A percentile compares a stretch with the other conserved stretches of the same genome.
These are phyloP conservation scores for Plectosphaerella cucumerina DNA, from an alignment of 2,329 filamentous ascomycete species.

Conservation along the genomic window DNA sequence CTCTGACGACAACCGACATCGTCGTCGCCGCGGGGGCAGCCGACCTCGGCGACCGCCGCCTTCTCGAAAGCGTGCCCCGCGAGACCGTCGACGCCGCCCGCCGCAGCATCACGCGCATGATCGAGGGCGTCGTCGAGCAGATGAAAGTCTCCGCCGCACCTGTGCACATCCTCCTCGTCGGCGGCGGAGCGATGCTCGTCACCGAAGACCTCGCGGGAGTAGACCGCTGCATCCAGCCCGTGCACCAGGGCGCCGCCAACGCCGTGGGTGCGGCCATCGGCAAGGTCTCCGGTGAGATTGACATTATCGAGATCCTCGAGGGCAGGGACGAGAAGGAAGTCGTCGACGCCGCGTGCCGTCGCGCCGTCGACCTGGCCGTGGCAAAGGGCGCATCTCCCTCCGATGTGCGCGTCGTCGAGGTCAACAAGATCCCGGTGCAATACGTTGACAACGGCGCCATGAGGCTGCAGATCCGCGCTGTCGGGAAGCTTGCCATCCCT, in stretches of 20 bases:
- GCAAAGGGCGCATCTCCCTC: slow-evolving; percentile 38
- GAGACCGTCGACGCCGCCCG: slow-evolving; percentile 15
- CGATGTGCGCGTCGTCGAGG: slow-evolving; percentile 37
- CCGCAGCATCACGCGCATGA: slow-evolving; percentile 35
- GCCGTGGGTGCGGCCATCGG: slow-evolving; percentile 58
- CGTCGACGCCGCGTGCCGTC: slow-evolving; percentile 32
- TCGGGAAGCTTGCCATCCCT: slow-evolving; percentile 26
- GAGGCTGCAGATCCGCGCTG: slow-evolving; percentile 27
- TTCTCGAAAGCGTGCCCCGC: slow-evolving; percentile 20
- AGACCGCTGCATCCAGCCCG: slow-evolving; percentile 43
- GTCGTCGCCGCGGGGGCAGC: slow-evolving; percentile 31
- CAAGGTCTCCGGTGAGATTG: slow-evolving; percentile 48
- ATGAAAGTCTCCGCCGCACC: slow-evolving; percentile 53
- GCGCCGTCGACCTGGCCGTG: slow-evolving; percentile 39
- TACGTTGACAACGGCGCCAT: slow-evolving; percentile 30
- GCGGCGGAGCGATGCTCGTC: slow-evolving; percentile 51
- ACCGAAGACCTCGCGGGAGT: slow-evolving; percentile 44
- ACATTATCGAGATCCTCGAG: slow-evolving; percentile 44
- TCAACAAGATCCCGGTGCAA: slow-evolving; percentile 37
- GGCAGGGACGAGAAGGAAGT: slow-evolving; percentile 30
- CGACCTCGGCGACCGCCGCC: slow-evolving; percentile 21
- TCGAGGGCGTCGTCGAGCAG: slow-evolving; percentile 48
- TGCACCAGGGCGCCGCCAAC: slow-evolving; percentile 52
- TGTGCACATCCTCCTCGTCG: slow-evolving; percentile 50
- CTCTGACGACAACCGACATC: slow-evolving; percentile 50